These are phyloP conservation scores for Oryza glaberrima DNA, from an alignment of 176 grass and related monocot genomes.

Conservation along the genomic window DNA sequence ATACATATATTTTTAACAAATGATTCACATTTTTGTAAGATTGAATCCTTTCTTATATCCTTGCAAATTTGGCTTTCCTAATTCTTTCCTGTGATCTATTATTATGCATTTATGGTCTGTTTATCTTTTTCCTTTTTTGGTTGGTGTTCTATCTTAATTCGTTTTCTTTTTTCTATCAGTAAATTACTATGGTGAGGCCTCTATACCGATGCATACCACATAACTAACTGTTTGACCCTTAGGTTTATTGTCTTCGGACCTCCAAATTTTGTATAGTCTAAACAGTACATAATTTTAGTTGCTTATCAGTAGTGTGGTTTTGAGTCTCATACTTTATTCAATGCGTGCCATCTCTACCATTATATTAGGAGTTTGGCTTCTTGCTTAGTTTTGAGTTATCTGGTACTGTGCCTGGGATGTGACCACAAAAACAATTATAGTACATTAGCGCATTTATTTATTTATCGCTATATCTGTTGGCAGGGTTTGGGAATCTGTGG, in stretches of 20 bases:
- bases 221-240: background rate
- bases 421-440: background rate
- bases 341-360: background rate
- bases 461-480: background rate
- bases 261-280: background rate
- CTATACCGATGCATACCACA: background rate
- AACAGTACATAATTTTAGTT: background rate
- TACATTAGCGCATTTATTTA: background rate
- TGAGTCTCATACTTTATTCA: conserved; percentile 1
- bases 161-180: background rate
- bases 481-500: background rate
- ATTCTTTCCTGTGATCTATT: background rate
- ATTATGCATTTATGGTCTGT: background rate
- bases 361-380: background rate
- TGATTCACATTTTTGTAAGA: background rate
- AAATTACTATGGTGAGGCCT: background rate
- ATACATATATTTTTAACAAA: no score
- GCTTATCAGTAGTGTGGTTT: background rate
- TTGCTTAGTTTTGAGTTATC: background rate
- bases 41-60: background rate
- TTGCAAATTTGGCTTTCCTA: background rate
- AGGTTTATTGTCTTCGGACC: background rate
- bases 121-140: background rate
- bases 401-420: background rate
- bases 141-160: background rate